These are phyloP conservation scores for Cercospora sesami DNA, from an alignment of 2,329 filamentous ascomycete genomes.

Conservation along the genomic window DNA sequence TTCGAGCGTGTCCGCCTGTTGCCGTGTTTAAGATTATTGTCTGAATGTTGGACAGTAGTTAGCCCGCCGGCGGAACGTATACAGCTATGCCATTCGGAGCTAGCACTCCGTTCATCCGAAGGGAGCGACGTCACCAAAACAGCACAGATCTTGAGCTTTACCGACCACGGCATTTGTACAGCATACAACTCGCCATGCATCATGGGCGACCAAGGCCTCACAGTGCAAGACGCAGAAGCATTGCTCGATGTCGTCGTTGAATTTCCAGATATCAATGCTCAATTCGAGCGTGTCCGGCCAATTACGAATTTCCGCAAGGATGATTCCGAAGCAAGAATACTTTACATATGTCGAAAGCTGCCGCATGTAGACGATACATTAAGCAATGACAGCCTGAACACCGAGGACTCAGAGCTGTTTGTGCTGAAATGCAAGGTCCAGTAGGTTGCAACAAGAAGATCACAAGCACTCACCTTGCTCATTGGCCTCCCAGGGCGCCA, in stretches of 20 bases:
- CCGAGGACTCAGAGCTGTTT: conserved; percentile 18
- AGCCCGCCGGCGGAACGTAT: neutral
- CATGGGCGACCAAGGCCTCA: conserved; percentile 26
- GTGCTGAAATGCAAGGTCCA: conserved; percentile 39
- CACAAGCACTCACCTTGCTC: neutral
- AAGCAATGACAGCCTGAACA: neutral
- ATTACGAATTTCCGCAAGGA: conserved; percentile 39
- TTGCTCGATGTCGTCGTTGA: conserved; percentile 23
- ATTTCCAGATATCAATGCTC: conserved; percentile 19
- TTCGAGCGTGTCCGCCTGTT: neutral
- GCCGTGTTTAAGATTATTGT: neutral
- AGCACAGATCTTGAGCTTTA: neutral
- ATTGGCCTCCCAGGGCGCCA: conserved; percentile 24
- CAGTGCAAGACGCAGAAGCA: conserved; percentile 24
- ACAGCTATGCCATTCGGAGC: neutral
- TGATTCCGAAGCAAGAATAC: conserved; percentile 34
- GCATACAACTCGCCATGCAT: neutral
- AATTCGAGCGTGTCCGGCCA: conserved; percentile 26
- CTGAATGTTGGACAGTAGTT: neutral
- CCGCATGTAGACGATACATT: neutral
- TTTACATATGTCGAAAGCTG: conserved; percentile 31
- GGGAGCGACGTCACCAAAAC: neutral
- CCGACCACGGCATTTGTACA: neutral
- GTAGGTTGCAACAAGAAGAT: conserved; percentile 18
- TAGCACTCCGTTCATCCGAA: neutral